phyloP scores from a whole-genome alignment of 2,329 filamentous ascomycete genomes.

The Pseudofabraea citricarpa region DNA sequence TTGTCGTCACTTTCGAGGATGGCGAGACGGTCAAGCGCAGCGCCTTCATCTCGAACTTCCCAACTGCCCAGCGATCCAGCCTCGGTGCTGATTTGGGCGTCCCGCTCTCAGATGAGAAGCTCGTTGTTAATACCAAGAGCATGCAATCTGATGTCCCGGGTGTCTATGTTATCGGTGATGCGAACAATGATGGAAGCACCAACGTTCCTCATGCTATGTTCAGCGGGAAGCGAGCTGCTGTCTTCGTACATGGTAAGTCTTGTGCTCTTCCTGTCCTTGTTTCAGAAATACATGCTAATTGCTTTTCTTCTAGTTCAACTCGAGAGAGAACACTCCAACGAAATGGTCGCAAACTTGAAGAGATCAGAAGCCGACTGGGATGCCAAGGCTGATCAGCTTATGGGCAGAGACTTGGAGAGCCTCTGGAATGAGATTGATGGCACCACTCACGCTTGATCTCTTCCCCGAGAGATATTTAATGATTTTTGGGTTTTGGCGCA shows the following conservation, averaged over 20 bases:
- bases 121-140: slow-evolving; percentile 4
- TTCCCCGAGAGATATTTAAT: too few species aligned
- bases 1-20: slow-evolving; percentile 47
- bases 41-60: slow-evolving; percentile 48
- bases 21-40: slow-evolving; percentile 40
- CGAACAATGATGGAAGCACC: slow-evolving; percentile 53
- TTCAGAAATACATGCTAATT: neutral
- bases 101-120: slow-evolving; percentile 6
- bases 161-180: slow-evolving; percentile 55
- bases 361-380: neutral
- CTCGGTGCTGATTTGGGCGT: slow-evolving; percentile 41
- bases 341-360: neutral
- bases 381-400: slow-evolving; percentile 1
- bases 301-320: slow-evolving; percentile 7
- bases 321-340: slow-evolving; percentile 8
- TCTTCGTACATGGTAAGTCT: slow-evolving; percentile 50
- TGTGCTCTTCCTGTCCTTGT: neutral
- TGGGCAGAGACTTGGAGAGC: slow-evolving; percentile 11
- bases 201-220: slow-evolving; percentile 59
- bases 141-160: slow-evolving; percentile 43
- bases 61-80: slow-evolving; percentile 40
- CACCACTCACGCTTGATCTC: too few species aligned
- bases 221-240: slow-evolving; percentile 52
- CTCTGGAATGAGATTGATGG: too few species aligned
- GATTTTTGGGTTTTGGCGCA: too few species aligned